Evolutionary conservation across 2,329 filamentous ascomycete genomes (phyloP).

Genomic region (Aspergillus flavus): DNA sequence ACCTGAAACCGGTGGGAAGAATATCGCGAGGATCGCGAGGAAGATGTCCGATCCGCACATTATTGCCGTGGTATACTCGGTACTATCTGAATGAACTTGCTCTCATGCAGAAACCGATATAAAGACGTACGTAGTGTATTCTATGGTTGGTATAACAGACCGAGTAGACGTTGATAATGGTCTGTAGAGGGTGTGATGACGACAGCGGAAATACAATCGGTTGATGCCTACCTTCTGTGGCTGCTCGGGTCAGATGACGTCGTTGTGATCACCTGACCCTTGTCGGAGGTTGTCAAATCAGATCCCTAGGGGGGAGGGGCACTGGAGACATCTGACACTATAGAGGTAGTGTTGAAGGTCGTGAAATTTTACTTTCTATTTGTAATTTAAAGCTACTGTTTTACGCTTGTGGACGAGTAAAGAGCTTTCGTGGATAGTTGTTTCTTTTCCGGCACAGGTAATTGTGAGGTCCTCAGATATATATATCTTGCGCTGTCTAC

Average conservation of each 20-base stretch:
- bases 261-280: slow-evolving; percentile 10
- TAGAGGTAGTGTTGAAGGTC: background rate
- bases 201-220: slow-evolving; percentile 1
- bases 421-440: background rate
- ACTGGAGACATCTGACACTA: background rate
- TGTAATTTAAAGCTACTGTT: background rate
- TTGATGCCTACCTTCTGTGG: slow-evolving; percentile 13
- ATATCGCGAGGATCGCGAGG: slow-evolving; percentile 61
- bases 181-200: slow-evolving; percentile 18
- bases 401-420: background rate
- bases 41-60: slow-evolving; percentile 66
- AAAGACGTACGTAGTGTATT: background rate
- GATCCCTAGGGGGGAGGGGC: background rate
- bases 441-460: background rate
- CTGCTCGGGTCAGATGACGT: slow-evolving; percentile 15
- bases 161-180: background rate
- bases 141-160: background rate
- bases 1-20: slow-evolving; percentile 64
- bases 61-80: slow-evolving; percentile 17
- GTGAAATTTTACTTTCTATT: background rate
- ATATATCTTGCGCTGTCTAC: background rate
- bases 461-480: background rate
- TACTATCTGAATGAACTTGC: background rate
- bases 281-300: too few species aligned
- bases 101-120: slow-evolving; percentile 7